phyloP scores from a whole-genome alignment of 2,329 filamentous ascomycete genomes.

The Anisogramma anomala region DNA sequence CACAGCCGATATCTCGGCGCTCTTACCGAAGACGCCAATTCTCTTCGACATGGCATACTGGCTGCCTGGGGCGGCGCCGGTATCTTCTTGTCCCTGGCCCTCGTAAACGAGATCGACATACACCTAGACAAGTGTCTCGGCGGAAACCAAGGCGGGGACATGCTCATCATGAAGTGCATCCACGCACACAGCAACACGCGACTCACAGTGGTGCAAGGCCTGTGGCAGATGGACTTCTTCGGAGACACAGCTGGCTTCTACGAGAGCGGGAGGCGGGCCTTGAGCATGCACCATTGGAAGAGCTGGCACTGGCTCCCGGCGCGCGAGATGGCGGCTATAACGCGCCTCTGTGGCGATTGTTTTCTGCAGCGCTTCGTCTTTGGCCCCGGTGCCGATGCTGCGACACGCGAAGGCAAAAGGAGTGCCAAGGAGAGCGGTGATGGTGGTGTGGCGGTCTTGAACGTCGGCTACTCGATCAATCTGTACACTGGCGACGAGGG shows the following conservation, averaged over 20 bases:
- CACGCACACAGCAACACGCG: constrained; percentile 40
- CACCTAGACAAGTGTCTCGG: constrained; percentile 38
- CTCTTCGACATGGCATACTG: constrained; percentile 38
- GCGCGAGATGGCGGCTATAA: constrained; percentile 35
- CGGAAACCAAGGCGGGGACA: constrained; percentile 38
- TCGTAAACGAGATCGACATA: constrained; percentile 35
- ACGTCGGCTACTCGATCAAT: constrained; percentile 48
- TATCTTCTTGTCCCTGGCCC: constrained; percentile 44
- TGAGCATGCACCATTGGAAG: constrained; percentile 54
- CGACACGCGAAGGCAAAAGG: background rate
- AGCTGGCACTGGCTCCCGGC: constrained; percentile 44
- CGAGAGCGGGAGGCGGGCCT: constrained; percentile 39
- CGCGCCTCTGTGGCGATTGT: constrained; percentile 43
- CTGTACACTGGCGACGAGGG: constrained; percentile 29
- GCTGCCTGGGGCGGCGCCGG: constrained; percentile 52
- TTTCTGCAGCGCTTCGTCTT: constrained; percentile 45
- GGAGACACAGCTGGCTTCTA: constrained; percentile 47
- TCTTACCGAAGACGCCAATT: constrained; percentile 43
- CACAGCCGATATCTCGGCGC: constrained; percentile 42
- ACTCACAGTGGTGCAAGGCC: constrained; percentile 39
- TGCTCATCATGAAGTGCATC: constrained; percentile 45
- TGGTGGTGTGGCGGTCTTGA: constrained; percentile 28
- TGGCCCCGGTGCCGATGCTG: constrained; percentile 20
- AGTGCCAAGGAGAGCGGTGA: background rate
- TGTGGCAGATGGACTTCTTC: constrained; percentile 46